Base-by-base conservation (phyloP, 306 rosid genomes). In the Cyclanthera cordifolia region DNA sequence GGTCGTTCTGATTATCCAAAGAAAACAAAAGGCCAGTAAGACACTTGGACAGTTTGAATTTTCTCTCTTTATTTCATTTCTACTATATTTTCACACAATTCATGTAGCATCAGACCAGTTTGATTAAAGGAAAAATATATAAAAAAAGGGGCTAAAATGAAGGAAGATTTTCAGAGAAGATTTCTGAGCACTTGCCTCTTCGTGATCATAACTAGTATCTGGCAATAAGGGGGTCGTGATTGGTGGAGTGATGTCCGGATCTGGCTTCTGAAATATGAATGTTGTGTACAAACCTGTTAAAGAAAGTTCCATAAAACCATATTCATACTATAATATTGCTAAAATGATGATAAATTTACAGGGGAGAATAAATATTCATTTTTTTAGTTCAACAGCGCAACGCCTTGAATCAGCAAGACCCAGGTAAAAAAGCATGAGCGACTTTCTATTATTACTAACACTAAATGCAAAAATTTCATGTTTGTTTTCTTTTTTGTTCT, bases 261-360 rank as follows among this genome's bases (percentile, higher is more conserved):
- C 91, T 74, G 95, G 96, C 79, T 93, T 93, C 78, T 86, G 96
- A 73, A 93, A 89, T 84, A 93, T 90, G 78, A 93, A 90, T 48
- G 96, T 90, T 59, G 94, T 80, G 72, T 87, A 87, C 69, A 87
- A 88, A 78, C 99, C 96, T 93, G 85, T 74, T 63, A 61, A 59
- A 61, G 43, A 65, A 74, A 70, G 46, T 65, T 25, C 34, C 61
- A 56, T 51, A 79, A 15, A 48, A 69, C 55, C 24, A 46, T 52
- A 28, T 67, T 12, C 60, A 60, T 19, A 52, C 76, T 24, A 19
- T 75, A 47, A 5, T 13, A 53, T 14, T 74, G 53, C 58, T 3
- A 70, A 53, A 70, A 70, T 61, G 9, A 53, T 10, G 6, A 30
- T 30, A 6, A 9, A 69, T 19, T 32, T 20, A 34, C 61, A 71